Percentiles rank a stretch among this genome's conserved stretches.
Conservation (phyloP, 1,139 yeast genomes). For the Candida neerlandica region DNA sequence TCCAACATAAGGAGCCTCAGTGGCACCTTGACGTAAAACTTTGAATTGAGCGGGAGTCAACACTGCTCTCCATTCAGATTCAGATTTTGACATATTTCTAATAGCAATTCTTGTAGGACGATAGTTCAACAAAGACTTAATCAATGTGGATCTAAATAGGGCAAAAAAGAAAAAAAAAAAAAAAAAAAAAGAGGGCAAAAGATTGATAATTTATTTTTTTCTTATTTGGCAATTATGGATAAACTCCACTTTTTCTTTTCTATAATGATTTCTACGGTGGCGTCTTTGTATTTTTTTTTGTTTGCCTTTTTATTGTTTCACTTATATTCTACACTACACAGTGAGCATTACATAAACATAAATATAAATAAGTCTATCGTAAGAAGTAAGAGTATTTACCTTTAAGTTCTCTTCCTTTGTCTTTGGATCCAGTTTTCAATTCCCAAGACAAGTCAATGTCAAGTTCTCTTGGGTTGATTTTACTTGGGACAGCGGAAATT, state of each 20-base stretch:
- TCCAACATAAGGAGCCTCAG: constrained; percentile 84
- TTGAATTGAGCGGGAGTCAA: constrained; percentile 77
- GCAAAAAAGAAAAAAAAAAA: not conserved
- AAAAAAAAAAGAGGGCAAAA: not conserved
- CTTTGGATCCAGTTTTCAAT: constrained; percentile 56
- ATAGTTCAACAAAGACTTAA: not conserved
- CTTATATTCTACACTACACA: not conserved
- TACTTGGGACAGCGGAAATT: constrained; percentile 77
- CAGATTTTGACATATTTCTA: constrained; percentile 40
- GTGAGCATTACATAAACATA: not conserved
- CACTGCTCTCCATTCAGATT: constrained; percentile 79
- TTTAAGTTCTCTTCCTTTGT: constrained; percentile 52
- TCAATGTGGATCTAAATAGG: constrained; percentile 2
- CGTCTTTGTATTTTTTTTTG: not conserved
- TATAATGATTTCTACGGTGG: not conserved
- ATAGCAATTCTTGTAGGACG: not conserved
- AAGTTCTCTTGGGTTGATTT: constrained; percentile 78
- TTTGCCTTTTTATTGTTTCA: not conserved
- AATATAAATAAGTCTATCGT: constrained; percentile 47
- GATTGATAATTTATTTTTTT: not conserved
- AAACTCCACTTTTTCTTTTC: not conserved
- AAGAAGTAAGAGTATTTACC: constrained; percentile 67
- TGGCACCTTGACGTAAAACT: constrained; percentile 76
- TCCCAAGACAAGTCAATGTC: constrained; percentile 69
- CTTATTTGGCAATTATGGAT: not conserved